Conservation (phyloP, 257 asterid species). For the Linderniella brevidens region DNA sequence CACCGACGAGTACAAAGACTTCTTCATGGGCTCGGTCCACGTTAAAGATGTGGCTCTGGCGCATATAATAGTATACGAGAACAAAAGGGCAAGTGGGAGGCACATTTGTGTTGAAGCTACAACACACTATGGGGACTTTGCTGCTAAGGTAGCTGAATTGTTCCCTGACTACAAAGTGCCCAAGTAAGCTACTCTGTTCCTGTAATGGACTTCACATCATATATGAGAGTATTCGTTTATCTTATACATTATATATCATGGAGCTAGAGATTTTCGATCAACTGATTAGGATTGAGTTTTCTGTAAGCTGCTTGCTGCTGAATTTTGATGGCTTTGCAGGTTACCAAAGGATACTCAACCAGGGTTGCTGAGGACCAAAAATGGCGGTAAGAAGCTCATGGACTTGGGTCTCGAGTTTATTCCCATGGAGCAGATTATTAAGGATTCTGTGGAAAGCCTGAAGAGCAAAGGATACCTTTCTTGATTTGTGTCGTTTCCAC, state of each 20-base stretch:
- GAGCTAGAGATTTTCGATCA: no score
- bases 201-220: background rate
- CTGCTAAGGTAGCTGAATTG: slow-evolving; percentile 62
- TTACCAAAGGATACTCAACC: slow-evolving; percentile 31
- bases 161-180: slow-evolving; percentile 63
- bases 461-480: slow-evolving; percentile 35
- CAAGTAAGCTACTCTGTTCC: slow-evolving; percentile 20
- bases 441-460: slow-evolving; percentile 47
- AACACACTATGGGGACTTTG: slow-evolving; percentile 61
- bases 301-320: background rate
- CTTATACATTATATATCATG: background rate
- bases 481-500: no score
- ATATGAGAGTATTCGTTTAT: background rate
- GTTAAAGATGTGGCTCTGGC: slow-evolving; percentile 81
- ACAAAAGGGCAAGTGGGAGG: slow-evolving; percentile 57
- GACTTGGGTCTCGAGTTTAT: slow-evolving; percentile 42
- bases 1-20: slow-evolving; percentile 20
- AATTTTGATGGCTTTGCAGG: slow-evolving; percentile 14
- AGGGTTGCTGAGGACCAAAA: slow-evolving; percentile 32
- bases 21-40: slow-evolving; percentile 39
- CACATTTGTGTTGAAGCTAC: slow-evolving; percentile 68
- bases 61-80: slow-evolving; percentile 61
- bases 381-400: slow-evolving; percentile 35
- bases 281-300: background rate
- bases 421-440: slow-evolving; percentile 43